These are phyloP conservation scores for Penicillium parvum DNA, from an alignment of 495 filamentous ascomycete genomes.

Conservation along the genomic window DNA sequence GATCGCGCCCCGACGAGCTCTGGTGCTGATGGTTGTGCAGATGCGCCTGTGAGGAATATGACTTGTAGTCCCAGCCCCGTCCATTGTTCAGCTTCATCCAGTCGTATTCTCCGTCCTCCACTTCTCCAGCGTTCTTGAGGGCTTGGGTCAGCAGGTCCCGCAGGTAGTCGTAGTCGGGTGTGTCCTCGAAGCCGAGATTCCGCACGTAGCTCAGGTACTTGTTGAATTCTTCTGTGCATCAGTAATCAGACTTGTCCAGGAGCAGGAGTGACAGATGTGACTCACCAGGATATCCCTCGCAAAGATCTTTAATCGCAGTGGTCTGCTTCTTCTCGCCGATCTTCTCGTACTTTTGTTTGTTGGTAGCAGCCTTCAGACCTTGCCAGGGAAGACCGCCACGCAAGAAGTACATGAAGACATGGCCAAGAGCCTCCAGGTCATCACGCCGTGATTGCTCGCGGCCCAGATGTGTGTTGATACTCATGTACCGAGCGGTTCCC, in stretches of 20 bases:
- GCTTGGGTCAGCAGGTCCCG: conserved; percentile 95
- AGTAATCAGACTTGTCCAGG: no score
- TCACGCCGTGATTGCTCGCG: conserved; percentile 95
- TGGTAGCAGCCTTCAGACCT: conserved; percentile 96
- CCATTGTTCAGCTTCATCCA: conserved; percentile 99
- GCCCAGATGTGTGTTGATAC: conserved; percentile 98
- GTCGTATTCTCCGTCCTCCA: conserved; percentile 98
- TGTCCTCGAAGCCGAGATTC: conserved; percentile 97
- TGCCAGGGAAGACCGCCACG: conserved; percentile 96
- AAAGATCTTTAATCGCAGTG: conserved; percentile 92
- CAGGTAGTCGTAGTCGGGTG: conserved; percentile 96
- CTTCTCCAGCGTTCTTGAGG: conserved; percentile 88
- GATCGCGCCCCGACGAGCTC: conserved; percentile 71
- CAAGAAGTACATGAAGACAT: conserved; percentile 99
- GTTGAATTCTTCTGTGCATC: conserved; percentile 90
- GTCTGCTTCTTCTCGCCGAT: conserved; percentile 99
- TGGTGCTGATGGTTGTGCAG: conserved; percentile 69
- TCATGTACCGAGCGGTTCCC: conserved; percentile 98
- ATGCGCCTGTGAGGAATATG: conserved; percentile 70
- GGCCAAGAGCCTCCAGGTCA: conserved; percentile 91
- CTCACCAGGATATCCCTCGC: conserved; percentile 84
- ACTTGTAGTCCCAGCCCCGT: conserved; percentile 91
- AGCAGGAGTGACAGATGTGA: conserved; percentile 1
- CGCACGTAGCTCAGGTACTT: conserved; percentile 96
- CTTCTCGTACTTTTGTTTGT: conserved; percentile 99